Percentiles rank a stretch among this genome's conserved stretches.
Conservation (phyloP, 208 protist species). For the Entamoeba histolytica region DNA sequence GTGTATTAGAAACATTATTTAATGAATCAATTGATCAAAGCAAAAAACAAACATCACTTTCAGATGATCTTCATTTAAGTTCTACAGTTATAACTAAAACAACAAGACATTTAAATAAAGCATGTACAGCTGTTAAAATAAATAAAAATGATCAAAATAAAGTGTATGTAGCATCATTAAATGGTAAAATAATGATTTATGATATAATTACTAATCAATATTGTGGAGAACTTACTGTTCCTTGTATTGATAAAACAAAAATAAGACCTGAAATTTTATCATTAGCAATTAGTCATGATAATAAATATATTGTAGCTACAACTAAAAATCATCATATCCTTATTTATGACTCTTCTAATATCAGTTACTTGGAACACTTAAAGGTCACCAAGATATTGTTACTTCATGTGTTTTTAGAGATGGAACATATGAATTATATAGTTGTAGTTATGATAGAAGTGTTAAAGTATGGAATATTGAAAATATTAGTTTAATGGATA, state of each 20-base stretch:
- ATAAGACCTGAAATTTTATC: not conserved
- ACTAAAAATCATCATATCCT: not conserved
- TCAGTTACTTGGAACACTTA: not conserved
- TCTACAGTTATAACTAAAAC: not conserved
- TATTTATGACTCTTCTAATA: not conserved
- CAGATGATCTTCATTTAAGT: too few species aligned
- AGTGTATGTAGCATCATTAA: not conserved
- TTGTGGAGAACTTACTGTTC: not conserved
- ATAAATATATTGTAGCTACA: not conserved
- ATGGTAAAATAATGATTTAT: not conserved
- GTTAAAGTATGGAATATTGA: not conserved
- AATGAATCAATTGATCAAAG: not conserved
- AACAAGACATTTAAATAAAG: not conserved
- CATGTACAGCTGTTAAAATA: not conserved
- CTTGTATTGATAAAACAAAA: not conserved
- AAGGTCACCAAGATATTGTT: not conserved
- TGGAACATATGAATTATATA: not conserved
- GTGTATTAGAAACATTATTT: not conserved
- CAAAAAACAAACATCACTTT: not conserved
- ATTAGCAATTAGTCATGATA: not conserved
- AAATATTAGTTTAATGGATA: not conserved
- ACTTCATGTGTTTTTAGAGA: not conserved
- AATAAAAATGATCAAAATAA: not conserved
- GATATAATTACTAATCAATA: not conserved
- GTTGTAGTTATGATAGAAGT: not conserved